Percentiles rank a stretch among this genome's conserved stretches.
Evolutionary conservation across 1,284 basidiomycete genomes (phyloP).

Genomic region (Heterobasidion irregulare): DNA sequence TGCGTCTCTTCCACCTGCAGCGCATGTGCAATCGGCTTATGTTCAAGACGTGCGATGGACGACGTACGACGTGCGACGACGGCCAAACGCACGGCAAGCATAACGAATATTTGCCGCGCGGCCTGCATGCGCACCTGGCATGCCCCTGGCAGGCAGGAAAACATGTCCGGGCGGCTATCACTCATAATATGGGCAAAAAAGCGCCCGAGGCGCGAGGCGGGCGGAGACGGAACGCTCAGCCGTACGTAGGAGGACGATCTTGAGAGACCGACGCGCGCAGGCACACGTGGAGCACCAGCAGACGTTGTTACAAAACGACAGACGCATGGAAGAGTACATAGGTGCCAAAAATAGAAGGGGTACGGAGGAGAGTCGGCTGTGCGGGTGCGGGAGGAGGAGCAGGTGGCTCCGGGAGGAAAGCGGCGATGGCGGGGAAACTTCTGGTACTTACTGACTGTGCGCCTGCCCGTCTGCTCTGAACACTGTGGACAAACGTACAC

Average conservation of each 20-base stretch:
- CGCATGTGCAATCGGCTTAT: too few relatives aligned
- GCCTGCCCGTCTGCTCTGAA: constrained; percentile 51
- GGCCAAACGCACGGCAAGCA: not conserved
- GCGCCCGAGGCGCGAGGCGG: not conserved
- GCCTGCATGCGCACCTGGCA: not conserved
- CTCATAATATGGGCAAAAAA: not conserved
- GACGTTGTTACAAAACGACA: constrained; percentile 4
- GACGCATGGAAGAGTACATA: constrained; percentile 13
- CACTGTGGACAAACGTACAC: constrained; percentile 67
- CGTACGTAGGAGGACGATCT: constrained; percentile 1
- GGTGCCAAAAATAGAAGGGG: constrained; percentile 20
- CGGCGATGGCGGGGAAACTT: constrained; percentile 8
- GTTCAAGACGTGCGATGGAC: too few relatives aligned
- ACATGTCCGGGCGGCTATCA: not conserved
- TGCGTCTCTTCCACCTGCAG: too few relatives aligned
- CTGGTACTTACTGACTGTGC: constrained; percentile 71
- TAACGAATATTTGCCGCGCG: not conserved
- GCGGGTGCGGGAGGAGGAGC: constrained; percentile 23
- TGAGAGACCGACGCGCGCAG: not conserved
- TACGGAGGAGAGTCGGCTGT: constrained; percentile 23
- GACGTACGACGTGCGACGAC: too few relatives aligned
- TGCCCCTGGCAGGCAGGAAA: not conserved
- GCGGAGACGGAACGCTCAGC: constrained; percentile 3
- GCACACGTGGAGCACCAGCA: not conserved
- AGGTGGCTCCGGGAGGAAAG: not conserved